Conservation (phyloP, 352 stramenopile genomes). For the Globisporangium spinosum region DNA sequence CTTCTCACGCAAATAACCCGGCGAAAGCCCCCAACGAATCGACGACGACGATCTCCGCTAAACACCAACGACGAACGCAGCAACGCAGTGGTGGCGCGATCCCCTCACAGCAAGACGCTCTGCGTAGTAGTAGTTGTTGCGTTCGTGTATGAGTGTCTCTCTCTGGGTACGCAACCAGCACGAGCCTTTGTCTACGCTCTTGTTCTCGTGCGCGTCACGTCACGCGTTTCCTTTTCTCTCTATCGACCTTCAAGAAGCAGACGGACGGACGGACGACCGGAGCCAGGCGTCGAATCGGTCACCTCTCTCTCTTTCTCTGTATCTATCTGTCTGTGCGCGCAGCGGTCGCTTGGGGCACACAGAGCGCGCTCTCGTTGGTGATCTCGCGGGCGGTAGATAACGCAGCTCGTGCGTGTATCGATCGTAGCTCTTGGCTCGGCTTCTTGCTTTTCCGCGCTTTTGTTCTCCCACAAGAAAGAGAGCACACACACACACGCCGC, state of each 20-base stretch:
- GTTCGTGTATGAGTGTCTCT: background rate
- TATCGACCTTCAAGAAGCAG: conserved; percentile 5
- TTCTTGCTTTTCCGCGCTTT: conserved; percentile 14
- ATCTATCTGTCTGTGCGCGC: background rate
- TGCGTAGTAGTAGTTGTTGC: background rate
- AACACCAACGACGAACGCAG: background rate
- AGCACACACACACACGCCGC: background rate
- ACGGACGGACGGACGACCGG: background rate
- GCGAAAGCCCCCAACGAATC: conserved; percentile 8
- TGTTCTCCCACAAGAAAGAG: conserved; percentile 11
- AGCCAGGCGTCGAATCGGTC: conserved; percentile 1
- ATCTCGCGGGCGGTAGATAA: background rate
- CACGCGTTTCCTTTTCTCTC: background rate
- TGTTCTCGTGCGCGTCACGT: background rate
- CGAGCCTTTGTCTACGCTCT: background rate
- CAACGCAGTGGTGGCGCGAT: background rate
- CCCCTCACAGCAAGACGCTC: background rate
- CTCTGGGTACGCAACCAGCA: background rate
- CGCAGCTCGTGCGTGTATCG: background rate
- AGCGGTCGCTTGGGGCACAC: background rate
- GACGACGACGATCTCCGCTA: background rate
- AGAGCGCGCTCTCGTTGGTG: background rate
- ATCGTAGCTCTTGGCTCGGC: background rate
- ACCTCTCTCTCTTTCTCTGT: background rate
- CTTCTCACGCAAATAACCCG: background rate